phyloP scores from a whole-genome alignment of 2,329 filamentous ascomycete species.

The Colletotrichum melonis region DNA sequence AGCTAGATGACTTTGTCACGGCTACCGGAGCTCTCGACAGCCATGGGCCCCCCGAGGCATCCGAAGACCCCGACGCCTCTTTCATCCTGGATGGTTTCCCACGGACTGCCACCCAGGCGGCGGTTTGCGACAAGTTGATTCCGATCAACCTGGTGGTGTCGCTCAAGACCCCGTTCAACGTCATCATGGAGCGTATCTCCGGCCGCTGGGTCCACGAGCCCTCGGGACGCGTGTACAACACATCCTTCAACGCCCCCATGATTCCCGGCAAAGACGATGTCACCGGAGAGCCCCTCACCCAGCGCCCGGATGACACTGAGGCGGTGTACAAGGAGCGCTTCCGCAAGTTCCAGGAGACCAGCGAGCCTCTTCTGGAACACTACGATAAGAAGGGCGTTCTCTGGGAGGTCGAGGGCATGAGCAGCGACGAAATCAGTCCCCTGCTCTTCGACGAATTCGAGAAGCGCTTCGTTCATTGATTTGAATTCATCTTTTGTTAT shows the following conservation, averaged over 20 bases:
- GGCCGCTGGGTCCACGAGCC: conserved; percentile 94
- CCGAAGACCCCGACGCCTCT: conserved; percentile 81
- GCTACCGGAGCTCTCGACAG: conserved; percentile 52
- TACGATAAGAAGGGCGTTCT: conserved; percentile 87
- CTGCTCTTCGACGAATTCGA: conserved; percentile 87
- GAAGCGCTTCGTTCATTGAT: conserved; percentile 69
- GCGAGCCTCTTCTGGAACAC: conserved; percentile 85
- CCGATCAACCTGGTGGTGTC: conserved; percentile 96
- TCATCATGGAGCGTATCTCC: conserved; percentile 90
- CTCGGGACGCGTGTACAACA: conserved; percentile 95
- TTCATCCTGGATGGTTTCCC: conserved; percentile 98
- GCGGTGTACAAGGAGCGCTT: conserved; percentile 86
- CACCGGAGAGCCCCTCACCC: conserved; percentile 86
- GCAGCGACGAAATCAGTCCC: conserved; percentile 95
- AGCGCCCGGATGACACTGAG: conserved; percentile 87
- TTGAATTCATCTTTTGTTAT: conserved; percentile 12
- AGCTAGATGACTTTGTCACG: conserved; percentile 53
- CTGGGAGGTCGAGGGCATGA: conserved; percentile 88
- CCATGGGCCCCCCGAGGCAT: conserved; percentile 56
- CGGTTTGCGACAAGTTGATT: conserved; percentile 80
- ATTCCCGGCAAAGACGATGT: conserved; percentile 86
- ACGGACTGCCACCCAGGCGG: conserved; percentile 84
- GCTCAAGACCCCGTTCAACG: conserved; percentile 84
- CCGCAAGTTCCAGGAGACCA: conserved; percentile 88
- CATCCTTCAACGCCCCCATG: conserved; percentile 87